Evolutionary conservation across 768 basidiomycete species (phyloP).

Genomic region (Kwoniella pini): DNA sequence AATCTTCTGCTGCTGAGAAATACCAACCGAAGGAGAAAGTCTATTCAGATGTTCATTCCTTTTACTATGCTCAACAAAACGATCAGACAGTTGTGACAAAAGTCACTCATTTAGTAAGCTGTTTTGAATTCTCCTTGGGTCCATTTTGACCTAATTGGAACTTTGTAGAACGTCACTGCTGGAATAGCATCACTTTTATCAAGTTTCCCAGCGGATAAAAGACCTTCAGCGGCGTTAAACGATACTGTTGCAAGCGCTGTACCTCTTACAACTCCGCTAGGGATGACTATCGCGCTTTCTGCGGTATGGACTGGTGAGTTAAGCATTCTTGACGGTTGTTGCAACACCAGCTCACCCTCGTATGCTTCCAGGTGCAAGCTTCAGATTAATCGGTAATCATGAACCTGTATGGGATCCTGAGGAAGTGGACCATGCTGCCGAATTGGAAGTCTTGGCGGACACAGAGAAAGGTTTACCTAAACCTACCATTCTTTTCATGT

Average conservation of each 20-base stretch:
- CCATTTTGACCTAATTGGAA: neutral
- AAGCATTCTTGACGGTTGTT: no score
- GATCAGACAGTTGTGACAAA: slow-evolving; percentile 35
- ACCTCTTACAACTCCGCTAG: slow-evolving; percentile 72
- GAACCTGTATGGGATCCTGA: slow-evolving; percentile 22
- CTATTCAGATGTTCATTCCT: slow-evolving; percentile 56
- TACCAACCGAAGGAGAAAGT: slow-evolving; percentile 13
- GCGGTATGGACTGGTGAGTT: slow-evolving; percentile 57
- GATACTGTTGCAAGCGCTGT: slow-evolving; percentile 79
- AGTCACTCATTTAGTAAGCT: slow-evolving; percentile 66
- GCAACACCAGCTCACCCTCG: slow-evolving; percentile 57
- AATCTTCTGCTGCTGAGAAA: slow-evolving; percentile 55
- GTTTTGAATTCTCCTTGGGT: neutral
- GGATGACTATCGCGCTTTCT: slow-evolving; percentile 76
- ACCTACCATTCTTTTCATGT: slow-evolving; percentile 74
- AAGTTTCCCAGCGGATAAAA: slow-evolving; percentile 70
- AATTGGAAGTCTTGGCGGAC: slow-evolving; percentile 26
- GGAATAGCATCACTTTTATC: slow-evolving; percentile 79
- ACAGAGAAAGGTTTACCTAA: slow-evolving; percentile 22
- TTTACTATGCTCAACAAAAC: slow-evolving; percentile 58
- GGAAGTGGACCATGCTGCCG: slow-evolving; percentile 29
- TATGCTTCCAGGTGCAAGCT: slow-evolving; percentile 59
- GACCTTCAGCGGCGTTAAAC: slow-evolving; percentile 62
- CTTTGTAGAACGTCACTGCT: slow-evolving; percentile 69
- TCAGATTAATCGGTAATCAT: slow-evolving; percentile 37